A percentile compares a stretch with the other conserved stretches of the same genome.
These are phyloP conservation scores for Glonium stellatum DNA, from an alignment of 495 filamentous ascomycete genomes.

Conservation along the genomic window DNA sequence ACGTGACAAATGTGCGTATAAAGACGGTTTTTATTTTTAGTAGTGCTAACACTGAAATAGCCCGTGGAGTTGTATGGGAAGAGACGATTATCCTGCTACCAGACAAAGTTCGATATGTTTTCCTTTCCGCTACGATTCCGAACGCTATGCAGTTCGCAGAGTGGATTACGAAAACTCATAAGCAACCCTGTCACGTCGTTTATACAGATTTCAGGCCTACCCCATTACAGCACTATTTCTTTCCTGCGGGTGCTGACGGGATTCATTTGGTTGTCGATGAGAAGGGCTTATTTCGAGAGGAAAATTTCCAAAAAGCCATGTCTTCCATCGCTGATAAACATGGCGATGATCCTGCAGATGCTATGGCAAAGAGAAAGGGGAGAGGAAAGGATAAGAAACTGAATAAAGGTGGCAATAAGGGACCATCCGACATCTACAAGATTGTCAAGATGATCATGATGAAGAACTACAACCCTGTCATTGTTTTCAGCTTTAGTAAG, in stretches of 20 bases:
- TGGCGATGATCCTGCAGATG: constrained; percentile 74
- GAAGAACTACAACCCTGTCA: constrained; percentile 92
- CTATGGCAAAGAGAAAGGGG: constrained; percentile 69
- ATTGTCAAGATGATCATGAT: constrained; percentile 98
- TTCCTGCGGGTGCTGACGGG: constrained; percentile 85
- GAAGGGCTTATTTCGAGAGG: constrained; percentile 87
- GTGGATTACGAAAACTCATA: constrained; percentile 96
- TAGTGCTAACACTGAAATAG: constrained; percentile 28
- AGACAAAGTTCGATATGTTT: constrained; percentile 97
- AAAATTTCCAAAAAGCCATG: constrained; percentile 97
- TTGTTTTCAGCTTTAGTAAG: constrained; percentile 99
- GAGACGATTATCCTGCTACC: constrained; percentile 96
- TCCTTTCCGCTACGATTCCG: constrained; percentile 96
- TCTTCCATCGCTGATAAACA: constrained; percentile 76
- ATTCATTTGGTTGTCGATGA: constrained; percentile 95
- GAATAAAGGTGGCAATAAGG: constrained; percentile 74
- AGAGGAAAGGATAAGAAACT: constrained; percentile 84
- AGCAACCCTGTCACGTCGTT: constrained; percentile 94
- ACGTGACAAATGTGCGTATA: constrained; percentile 63
- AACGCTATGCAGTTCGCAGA: constrained; percentile 99
- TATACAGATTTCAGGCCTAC: constrained; percentile 98
- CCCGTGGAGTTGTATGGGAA: constrained; percentile 95
- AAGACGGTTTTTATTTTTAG: neutral
- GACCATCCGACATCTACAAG: constrained; percentile 82
- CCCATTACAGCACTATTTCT: constrained; percentile 94